Conservation (phyloP, 2,329 filamentous ascomycete species). For the Fusarium udum region DNA sequence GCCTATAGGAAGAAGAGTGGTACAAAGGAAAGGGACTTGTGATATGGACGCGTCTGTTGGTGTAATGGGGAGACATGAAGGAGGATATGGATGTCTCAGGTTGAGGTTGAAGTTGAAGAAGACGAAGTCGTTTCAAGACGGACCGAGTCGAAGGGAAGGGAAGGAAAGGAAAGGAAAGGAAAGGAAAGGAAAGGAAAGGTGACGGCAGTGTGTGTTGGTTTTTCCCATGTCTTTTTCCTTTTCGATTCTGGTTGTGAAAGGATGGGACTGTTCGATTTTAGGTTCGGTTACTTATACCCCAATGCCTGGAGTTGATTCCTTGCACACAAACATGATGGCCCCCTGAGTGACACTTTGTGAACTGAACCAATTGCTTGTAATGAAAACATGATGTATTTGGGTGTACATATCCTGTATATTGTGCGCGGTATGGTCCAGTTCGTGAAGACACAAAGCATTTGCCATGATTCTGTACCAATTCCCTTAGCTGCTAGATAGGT, state of each 20-base stretch:
- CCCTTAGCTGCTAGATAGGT: background rate
- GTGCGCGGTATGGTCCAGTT: no score
- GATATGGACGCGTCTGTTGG: background rate
- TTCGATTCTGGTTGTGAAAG: slow-evolving; percentile 22
- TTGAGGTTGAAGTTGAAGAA: slow-evolving; percentile 9
- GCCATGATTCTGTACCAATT: background rate
- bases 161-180: slow-evolving; percentile 11
- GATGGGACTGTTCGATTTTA: slow-evolving; percentile 38
- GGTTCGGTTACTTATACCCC: slow-evolving; percentile 44
- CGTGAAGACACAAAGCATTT: background rate
- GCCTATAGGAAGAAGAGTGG: background rate
- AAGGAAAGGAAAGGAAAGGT: slow-evolving; percentile 11
- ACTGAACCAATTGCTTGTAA: background rate
- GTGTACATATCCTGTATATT: background rate
- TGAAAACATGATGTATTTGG: background rate
- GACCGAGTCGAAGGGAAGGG: slow-evolving; percentile 1
- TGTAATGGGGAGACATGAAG: slow-evolving; percentile 36
- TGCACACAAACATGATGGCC: slow-evolving; percentile 5
- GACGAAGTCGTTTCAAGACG: slow-evolving; percentile 29
- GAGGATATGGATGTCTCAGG: slow-evolving; percentile 5
- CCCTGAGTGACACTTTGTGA: background rate
- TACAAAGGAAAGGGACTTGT: slow-evolving; percentile 13
- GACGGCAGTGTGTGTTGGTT: slow-evolving; percentile 34
- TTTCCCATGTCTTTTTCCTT: slow-evolving; percentile 19
- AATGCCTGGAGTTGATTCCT: slow-evolving; percentile 42